Conservation (phyloP, 352 stramenopile species). For the Aphanomyces euteiches region DNA sequence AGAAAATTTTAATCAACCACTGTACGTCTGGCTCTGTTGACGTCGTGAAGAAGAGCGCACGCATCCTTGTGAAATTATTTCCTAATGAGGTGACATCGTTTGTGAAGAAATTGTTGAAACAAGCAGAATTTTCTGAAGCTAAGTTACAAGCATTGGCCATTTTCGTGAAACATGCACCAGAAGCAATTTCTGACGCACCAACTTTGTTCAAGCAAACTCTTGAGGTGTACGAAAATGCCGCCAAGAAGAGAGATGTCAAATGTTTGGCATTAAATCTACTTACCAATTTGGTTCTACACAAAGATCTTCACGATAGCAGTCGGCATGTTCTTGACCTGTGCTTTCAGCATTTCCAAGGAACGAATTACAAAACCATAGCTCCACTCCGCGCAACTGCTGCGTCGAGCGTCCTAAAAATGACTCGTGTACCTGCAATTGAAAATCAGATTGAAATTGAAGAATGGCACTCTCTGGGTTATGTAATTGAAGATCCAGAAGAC, state of each 20-base stretch:
- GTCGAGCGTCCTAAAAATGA: constrained; percentile 58
- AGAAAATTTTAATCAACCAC: background rate
- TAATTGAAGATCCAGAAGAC: constrained; percentile 68
- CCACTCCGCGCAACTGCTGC: constrained; percentile 42
- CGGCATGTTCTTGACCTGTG: constrained; percentile 46
- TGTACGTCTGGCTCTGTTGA: background rate
- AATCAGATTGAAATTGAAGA: constrained; percentile 47
- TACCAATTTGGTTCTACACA: constrained; percentile 2
- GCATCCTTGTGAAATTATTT: constrained; percentile 17
- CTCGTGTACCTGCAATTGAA: constrained; percentile 56
- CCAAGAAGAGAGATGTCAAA: constrained; percentile 14
- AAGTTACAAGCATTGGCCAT: constrained; percentile 9
- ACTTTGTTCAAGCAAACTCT: background rate
- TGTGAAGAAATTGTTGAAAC: background rate
- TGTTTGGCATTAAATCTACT: background rate
- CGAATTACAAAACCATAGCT: background rate
- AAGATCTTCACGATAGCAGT: background rate
- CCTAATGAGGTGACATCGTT: background rate
- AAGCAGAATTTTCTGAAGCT: background rate
- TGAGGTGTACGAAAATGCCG: background rate
- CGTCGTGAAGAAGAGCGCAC: constrained; percentile 19
- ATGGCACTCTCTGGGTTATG: constrained; percentile 76
- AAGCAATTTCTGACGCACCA: background rate
- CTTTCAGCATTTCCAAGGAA: constrained; percentile 48
- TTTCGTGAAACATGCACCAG: constrained; percentile 16